Evolutionary conservation across 495 filamentous ascomycete genomes (phyloP).

Genomic region (Penicillium subrubescens): DNA sequence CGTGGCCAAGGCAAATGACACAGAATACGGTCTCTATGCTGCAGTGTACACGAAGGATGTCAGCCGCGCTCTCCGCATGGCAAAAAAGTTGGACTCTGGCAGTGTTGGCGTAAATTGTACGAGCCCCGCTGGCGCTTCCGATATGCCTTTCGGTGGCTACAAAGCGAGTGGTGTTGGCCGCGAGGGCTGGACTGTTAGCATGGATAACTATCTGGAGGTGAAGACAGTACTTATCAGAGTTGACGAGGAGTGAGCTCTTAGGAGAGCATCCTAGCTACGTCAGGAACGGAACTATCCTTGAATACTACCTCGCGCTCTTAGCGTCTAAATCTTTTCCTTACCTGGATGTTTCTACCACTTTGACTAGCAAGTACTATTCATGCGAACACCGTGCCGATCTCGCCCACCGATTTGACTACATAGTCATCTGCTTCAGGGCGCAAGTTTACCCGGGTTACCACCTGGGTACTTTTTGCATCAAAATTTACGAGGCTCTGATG

Average conservation of each 20-base stretch:
- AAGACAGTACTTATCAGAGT: constrained; percentile 50
- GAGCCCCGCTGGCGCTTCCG: constrained; percentile 33
- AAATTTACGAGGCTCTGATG: no score
- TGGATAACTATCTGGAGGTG: constrained; percentile 46
- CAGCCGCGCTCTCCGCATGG: constrained; percentile 48
- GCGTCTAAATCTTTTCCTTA: no score
- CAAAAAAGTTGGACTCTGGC: constrained; percentile 50
- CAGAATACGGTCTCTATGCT: constrained; percentile 44
- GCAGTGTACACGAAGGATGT: constrained; percentile 52
- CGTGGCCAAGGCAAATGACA: constrained; percentile 43
- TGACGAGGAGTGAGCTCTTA: constrained; percentile 4
- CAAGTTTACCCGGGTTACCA: no score
- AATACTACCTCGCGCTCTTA: no score
- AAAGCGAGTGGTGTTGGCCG: constrained; percentile 54
- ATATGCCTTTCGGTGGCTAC: constrained; percentile 52
- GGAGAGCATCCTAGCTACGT: not conserved
- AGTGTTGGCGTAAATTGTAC: constrained; percentile 57
- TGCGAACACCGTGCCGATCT: no score
- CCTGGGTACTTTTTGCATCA: no score
- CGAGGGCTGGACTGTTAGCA: constrained; percentile 44
- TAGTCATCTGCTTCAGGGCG: no score
- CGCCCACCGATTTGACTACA: no score
- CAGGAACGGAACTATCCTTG: no score
- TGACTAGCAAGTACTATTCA: no score
- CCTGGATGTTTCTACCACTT: no score